Base-by-base conservation (phyloP, 2,329 filamentous ascomycete species). In the Chrysosporium keratinophilum region DNA sequence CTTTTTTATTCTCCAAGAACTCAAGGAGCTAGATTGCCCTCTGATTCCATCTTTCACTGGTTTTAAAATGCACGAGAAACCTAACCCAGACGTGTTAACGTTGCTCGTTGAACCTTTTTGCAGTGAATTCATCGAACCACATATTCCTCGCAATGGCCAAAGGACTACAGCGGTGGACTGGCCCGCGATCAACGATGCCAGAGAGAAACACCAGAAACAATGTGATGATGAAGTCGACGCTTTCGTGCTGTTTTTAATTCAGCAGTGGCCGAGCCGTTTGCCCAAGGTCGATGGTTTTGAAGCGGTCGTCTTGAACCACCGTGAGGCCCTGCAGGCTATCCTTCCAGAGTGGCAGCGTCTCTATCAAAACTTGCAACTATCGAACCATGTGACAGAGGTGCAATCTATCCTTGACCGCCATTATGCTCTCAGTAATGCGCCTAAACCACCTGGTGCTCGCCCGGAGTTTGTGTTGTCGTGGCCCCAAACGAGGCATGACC, bases 331-430 rank as follows among this genome's bases (percentile, higher is more conserved):
- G 1, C 57, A 66, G 0, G 58, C 62, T 0, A 60, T 81, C 11
- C 57, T 59, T 0, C 69, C 69, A 0, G 73, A 78, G 50, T 82
- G 78, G 77, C 57, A 63, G 5, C 69, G 73, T 0, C 59, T 78
- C 0, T 71, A 67, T 14, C 65, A 71, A 3, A 81, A 81, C 41
- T 56, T 68, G 7, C 67, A 76, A 23, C 66, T 81, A 0, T 70
- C 66, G 0, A 39, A 61, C 0, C 74, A 79, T 58, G 56, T 80
- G 0, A 50, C 65, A 6, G 41, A 68, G 17, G 70, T 78, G 0
- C 76, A 81, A 51, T 4, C 44, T 0, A 58, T 76, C 5, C 56
- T 79, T 14, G 53, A 69, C 45, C 52, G 52, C 2, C 63, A 67
- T 40, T 12, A 44, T 34, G 12, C 2, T 17, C 11, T 3, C 12